A percentile compares a stretch with the other conserved stretches of the same genome.
Evolutionary conservation across 306 rosid species (phyloP).

Genomic region (Acacia acuminata): DNA sequence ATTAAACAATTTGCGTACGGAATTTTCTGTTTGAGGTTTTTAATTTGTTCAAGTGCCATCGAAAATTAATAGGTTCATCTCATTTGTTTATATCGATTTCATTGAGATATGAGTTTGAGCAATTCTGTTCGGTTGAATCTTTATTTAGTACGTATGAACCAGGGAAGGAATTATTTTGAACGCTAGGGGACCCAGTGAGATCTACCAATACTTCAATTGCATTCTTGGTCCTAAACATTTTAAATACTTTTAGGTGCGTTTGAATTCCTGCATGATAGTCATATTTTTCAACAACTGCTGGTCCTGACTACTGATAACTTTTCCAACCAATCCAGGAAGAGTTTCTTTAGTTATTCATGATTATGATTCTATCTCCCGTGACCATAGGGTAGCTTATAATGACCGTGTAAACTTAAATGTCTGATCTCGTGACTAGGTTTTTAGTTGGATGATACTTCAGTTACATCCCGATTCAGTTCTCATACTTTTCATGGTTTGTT

Average conservation of each 20-base stretch:
- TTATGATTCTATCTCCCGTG: neutral
- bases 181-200: neutral
- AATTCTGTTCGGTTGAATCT: no score
- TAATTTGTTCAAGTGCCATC: neutral
- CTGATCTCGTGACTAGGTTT: neutral
- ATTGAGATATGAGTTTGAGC: neutral
- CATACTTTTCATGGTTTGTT: neutral
- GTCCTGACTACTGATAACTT: neutral
- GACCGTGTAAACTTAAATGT: no score
- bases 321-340: no score
- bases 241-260: neutral
- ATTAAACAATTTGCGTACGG: no score
- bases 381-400: neutral
- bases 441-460: conserved; percentile 1
- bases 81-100: neutral
- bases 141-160: no score
- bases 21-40: neutral
- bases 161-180: neutral
- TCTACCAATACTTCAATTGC: neutral
- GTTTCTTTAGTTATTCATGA: neutral
- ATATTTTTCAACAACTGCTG: neutral
- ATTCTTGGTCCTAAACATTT: neutral
- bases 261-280: neutral
- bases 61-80: neutral
- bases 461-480: neutral